Evolutionary conservation across 164 flowering plant genomes (phyloP).

Genomic region (Echeveria elegans): DNA sequence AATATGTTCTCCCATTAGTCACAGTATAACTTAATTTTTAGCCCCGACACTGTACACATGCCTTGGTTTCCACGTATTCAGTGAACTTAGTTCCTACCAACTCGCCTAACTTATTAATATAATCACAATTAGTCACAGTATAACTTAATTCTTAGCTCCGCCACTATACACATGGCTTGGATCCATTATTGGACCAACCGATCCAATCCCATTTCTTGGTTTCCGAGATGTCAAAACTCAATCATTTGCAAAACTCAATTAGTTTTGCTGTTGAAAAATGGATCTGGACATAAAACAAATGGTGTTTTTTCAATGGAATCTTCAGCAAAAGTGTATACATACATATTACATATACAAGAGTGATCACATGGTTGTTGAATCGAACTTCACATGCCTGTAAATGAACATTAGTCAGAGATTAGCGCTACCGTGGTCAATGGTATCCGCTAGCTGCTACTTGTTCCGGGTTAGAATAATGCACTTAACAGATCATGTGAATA

Average conservation of each 20-base stretch:
- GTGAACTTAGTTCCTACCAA: too few species aligned
- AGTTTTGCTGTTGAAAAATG: background rate
- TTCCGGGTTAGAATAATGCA: too few species aligned
- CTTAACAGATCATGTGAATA: background rate
- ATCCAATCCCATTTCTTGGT: background rate
- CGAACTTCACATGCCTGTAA: background rate
- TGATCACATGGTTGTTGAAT: constrained; percentile 5
- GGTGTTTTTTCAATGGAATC: too few species aligned
- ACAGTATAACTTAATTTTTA: too few species aligned
- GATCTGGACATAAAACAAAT: too few species aligned
- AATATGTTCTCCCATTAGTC: too few species aligned
- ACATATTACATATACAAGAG: background rate
- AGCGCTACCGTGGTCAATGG: background rate
- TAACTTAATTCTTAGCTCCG: too few species aligned
- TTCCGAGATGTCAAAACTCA: too few species aligned
- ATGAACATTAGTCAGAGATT: background rate
- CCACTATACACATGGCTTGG: background rate
- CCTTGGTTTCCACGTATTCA: too few species aligned
- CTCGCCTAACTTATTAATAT: too few species aligned
- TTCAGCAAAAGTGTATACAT: background rate
- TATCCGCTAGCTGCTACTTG: background rate
- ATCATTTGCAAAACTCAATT: background rate
- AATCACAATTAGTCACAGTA: too few species aligned
- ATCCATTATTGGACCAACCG: background rate
- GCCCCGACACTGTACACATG: too few species aligned